Evolutionary conservation across 2,329 filamentous ascomycete species (phyloP), one percentile per base, ranked within the genome.

Genomic region (Fusarium odoratissimum): DNA sequence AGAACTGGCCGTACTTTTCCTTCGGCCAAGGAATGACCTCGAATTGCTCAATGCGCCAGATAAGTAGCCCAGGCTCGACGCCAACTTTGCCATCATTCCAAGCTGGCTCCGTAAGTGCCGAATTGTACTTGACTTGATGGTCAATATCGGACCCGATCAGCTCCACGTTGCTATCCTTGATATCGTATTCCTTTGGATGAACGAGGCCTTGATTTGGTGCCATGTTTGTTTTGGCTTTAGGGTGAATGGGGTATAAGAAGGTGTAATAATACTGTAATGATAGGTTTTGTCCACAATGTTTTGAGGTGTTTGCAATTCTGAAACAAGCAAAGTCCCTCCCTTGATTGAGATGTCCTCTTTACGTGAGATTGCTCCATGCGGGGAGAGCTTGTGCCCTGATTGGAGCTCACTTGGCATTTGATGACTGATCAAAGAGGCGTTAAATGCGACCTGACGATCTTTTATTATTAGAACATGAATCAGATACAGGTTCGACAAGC

Each of bases 1-100:
- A 88, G 78, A 92, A 93, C 55, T 88, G 83, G 56, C 91, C 90
- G 61, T 88, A 83, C 49, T 85, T 84, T 21, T 86, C 82, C 63
- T 83, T 82, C 4, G 90, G 89, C 88, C 89, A 91, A 5, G 88
- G 81, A 33, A 92, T 82, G 8, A 92, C 90, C 75, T 90, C 83
- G 74, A 93, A 92, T 59, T 91, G 82, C 76, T 92, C 90, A 71
- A 92, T 90, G 68, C 91, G 89, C 91, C 90, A 92, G 69, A 92
- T 82, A 70, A 83, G 83, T 6, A 92, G 84, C 1, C 90, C 91
- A 0, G 89, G 78, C 19, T 82, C 74, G 41, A 82, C 71, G 38
- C 90, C 89, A 46, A 92, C 81, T 41, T 77, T 76, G 59, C 87
- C 87, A 68, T 89, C 84, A 75, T 91, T 89, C 91, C 91, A 93